Conservation (phyloP, 768 basidiomycete genomes). For the Boletus pseudopeckii region DNA sequence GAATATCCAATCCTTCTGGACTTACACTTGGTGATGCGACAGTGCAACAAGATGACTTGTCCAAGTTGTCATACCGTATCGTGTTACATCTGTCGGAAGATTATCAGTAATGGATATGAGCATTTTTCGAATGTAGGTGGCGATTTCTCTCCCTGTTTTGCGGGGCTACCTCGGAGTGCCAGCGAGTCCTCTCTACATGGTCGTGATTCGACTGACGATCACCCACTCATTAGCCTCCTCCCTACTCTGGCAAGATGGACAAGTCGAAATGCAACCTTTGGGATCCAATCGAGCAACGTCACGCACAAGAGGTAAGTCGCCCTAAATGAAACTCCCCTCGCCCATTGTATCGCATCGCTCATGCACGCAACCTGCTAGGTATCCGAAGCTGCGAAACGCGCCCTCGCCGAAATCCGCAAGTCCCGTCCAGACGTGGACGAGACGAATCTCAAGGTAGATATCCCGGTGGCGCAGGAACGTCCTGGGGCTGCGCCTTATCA, state of each 20-base stretch:
- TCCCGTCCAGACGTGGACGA: conserved; percentile 63
- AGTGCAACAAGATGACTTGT: conserved; percentile 94
- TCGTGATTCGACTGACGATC: conserved; percentile 5
- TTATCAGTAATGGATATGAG: conserved; percentile 66
- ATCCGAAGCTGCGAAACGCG: conserved; percentile 60
- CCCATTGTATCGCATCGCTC: background rate
- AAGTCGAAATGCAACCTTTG: conserved; percentile 60
- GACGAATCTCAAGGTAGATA: conserved; percentile 59
- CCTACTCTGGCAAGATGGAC: conserved; percentile 20
- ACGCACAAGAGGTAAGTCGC: conserved; percentile 56
- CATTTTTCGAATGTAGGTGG: conserved; percentile 59
- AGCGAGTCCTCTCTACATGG: background rate
- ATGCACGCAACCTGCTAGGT: conserved; percentile 45
- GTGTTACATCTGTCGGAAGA: conserved; percentile 79
- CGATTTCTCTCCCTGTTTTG: background rate
- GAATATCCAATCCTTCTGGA: background rate
- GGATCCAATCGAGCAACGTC: conserved; percentile 64
- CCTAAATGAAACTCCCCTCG: background rate
- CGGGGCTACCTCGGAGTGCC: background rate
- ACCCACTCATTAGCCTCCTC: conserved; percentile 18
- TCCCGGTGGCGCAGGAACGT: conserved; percentile 36
- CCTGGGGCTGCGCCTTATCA: background rate
- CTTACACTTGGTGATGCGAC: conserved; percentile 1
- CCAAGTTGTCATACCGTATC: conserved; percentile 68
- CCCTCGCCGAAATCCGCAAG: conserved; percentile 57